phyloP scores from a whole-genome alignment of 345 rosid species.

The Mercurialis annua region DNA sequence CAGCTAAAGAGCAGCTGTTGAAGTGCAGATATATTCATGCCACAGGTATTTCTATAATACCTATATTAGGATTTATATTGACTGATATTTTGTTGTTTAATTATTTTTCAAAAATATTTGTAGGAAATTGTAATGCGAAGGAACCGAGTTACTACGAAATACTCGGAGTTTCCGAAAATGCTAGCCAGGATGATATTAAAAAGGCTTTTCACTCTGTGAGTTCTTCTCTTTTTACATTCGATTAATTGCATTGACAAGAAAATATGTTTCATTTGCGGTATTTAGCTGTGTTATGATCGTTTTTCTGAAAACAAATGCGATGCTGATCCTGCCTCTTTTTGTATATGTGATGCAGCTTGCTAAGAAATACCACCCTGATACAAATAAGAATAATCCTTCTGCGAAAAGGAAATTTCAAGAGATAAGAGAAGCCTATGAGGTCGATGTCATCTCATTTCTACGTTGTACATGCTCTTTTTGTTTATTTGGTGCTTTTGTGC shows the following conservation, averaged over 20 bases:
- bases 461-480: background rate
- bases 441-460: slow-evolving; percentile 15
- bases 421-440: slow-evolving; percentile 89
- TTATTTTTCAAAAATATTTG: slow-evolving; percentile 2
- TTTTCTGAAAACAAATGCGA: no score
- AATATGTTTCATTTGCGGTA: background rate
- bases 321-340: slow-evolving; percentile 13
- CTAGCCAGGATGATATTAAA: slow-evolving; percentile 73
- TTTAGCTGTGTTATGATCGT: no score
- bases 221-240: background rate
- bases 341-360: slow-evolving; percentile 63
- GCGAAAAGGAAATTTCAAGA: slow-evolving; percentile 85
- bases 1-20: slow-evolving; percentile 27
- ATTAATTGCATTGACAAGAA: background rate
- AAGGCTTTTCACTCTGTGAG: slow-evolving; percentile 73
- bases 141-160: slow-evolving; percentile 59
- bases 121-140: slow-evolving; percentile 45
- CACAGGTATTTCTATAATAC: slow-evolving; percentile 45
- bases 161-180: slow-evolving; percentile 72
- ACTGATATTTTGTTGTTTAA: no score
- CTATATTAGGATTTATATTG: background rate
- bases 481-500: background rate
- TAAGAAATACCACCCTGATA: slow-evolving; percentile 89
- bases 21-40: slow-evolving; percentile 52
- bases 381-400: slow-evolving; percentile 79